Conservation (phyloP, 2,329 filamentous ascomycete species). For the Graphiopsis chlorocephala region DNA sequence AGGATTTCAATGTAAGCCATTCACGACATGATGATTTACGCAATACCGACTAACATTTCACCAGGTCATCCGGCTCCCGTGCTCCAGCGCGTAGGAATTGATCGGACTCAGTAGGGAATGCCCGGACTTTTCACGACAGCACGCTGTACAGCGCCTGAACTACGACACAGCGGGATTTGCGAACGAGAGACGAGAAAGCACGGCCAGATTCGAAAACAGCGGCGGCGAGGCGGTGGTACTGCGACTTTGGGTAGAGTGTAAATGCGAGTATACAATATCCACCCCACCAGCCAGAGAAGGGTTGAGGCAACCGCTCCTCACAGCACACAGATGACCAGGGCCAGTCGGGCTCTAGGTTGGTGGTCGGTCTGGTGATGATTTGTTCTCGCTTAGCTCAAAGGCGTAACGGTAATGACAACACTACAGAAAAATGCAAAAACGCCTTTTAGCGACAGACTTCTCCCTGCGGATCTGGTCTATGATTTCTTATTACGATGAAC, state of each 20-base stretch:
- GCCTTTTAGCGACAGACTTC: not conserved
- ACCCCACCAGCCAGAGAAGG: not conserved
- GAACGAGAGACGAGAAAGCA: slow-evolving; percentile 10
- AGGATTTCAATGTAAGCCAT: slow-evolving; percentile 88
- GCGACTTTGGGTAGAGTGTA: slow-evolving; percentile 12
- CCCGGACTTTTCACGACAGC: slow-evolving; percentile 4
- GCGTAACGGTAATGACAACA: slow-evolving; percentile 13
- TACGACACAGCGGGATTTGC: slow-evolving; percentile 8
- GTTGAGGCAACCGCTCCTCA: not conserved
- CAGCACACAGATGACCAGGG: not conserved
- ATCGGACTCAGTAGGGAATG: not conserved
- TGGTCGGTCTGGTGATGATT: not conserved
- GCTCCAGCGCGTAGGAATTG: slow-evolving; percentile 11
- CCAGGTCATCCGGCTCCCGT: slow-evolving; percentile 13
- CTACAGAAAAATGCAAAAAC: not conserved
- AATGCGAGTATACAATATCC: slow-evolving; percentile 12
- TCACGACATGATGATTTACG: not conserved
- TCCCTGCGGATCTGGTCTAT: not conserved
- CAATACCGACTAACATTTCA: not conserved
- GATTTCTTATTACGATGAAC: not conserved
- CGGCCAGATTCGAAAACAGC: not conserved
- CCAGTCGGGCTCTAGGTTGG: not conserved
- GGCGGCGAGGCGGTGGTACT: not conserved
- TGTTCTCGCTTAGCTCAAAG: not conserved
- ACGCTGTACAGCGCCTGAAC: slow-evolving; percentile 5